A percentile compares a stretch with the other conserved stretches of the same genome.
Evolutionary conservation across 2,329 filamentous ascomycete species (phyloP).

Genomic region (Pyrenophora graminea): DNA sequence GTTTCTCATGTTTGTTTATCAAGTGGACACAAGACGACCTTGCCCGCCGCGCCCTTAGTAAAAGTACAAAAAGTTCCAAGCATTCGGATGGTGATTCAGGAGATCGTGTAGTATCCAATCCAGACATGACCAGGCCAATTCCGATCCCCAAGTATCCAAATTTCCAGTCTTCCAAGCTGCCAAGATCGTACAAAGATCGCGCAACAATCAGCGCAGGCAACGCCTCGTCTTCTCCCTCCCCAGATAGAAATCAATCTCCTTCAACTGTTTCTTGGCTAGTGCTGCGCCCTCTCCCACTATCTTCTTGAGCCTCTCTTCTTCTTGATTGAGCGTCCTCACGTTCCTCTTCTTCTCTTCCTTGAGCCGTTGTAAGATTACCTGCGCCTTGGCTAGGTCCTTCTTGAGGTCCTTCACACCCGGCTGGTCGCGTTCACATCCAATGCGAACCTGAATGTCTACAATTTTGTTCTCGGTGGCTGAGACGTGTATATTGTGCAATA

Average conservation of each 20-base stretch:
- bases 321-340: not conserved
- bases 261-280: slow-evolving; percentile 1
- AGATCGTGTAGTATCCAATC: too few species aligned
- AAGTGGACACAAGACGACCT: too few species aligned
- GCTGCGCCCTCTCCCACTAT: not conserved
- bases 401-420: not conserved
- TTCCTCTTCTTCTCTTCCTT: not conserved
- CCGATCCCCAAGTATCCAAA: not conserved
- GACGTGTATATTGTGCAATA: not conserved
- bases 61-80: too few species aligned
- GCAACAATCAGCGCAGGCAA: not conserved
- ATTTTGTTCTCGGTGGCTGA: slow-evolving; percentile 2
- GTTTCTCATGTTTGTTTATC: too few species aligned
- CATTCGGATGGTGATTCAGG: too few species aligned
- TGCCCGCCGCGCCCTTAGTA: too few species aligned
- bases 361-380: not conserved
- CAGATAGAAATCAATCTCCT: not conserved
- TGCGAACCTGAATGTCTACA: not conserved
- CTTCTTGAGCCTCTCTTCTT: slow-evolving; percentile 1
- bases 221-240: not conserved
- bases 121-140: too few species aligned
- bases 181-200: not conserved
- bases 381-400: not conserved
- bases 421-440: slow-evolving; percentile 8
- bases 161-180: too few species aligned